phyloP scores from a whole-genome alignment of 441 rosid genomes.

The Adansonia madagascariensis region DNA sequence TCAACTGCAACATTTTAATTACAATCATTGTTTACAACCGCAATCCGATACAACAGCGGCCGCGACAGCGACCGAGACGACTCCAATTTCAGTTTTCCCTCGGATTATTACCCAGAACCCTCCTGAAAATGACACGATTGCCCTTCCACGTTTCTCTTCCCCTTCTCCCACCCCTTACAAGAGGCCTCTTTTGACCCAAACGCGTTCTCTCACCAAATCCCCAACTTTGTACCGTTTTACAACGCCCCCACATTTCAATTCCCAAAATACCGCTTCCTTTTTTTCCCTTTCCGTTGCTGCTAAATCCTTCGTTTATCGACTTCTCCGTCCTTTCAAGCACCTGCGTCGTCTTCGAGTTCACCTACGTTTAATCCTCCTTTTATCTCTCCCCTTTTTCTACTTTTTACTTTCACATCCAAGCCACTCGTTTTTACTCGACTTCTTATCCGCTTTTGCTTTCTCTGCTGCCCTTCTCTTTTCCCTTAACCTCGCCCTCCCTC shows the following conservation, averaged over 20 bases:
- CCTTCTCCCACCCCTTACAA: conserved; percentile 60
- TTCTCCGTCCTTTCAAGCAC: conserved; percentile 49
- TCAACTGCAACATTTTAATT: background rate
- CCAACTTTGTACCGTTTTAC: conserved; percentile 33
- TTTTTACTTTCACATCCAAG: conserved; percentile 74
- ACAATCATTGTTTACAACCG: conserved; percentile 28
- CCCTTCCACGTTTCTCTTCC: conserved; percentile 37
- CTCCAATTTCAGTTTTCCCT: conserved; percentile 29
- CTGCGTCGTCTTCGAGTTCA: conserved; percentile 60
- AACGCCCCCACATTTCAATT: conserved; percentile 24
- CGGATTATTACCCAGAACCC: conserved; percentile 41
- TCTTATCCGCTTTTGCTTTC: conserved; percentile 76
- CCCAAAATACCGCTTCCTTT: conserved; percentile 31
- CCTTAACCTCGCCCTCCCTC: conserved; percentile 74
- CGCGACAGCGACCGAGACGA: background rate
- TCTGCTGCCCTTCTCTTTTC: conserved; percentile 70
- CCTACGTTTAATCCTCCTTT: conserved; percentile 60
- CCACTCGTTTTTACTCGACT: conserved; percentile 70
- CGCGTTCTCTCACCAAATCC: conserved; percentile 29
- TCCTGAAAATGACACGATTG: conserved; percentile 49
- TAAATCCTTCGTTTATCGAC: conserved; percentile 46
- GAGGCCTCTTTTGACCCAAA: conserved; percentile 51
- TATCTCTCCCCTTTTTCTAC: conserved; percentile 72
- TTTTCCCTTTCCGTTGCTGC: conserved; percentile 46
- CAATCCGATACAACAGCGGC: conserved; percentile 8